These are phyloP conservation scores for Clausena lansium DNA, from an alignment of 345 rosid genomes.

Conservation along the genomic window DNA sequence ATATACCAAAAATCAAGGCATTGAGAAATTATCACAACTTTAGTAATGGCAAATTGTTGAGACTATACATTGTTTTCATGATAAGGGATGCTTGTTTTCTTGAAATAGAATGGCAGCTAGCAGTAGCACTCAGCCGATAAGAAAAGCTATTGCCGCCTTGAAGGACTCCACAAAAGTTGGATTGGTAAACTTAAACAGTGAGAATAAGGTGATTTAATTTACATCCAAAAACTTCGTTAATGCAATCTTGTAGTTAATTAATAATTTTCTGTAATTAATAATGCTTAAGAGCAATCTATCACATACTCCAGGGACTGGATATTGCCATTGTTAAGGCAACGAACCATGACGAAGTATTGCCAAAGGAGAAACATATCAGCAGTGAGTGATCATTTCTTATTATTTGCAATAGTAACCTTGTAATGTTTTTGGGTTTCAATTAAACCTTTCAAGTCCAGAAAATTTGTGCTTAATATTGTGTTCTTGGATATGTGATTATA, in stretches of 20 bases:
- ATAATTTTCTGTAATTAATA: too few relatives aligned
- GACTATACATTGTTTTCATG: neutral
- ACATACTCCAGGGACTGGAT: slow-evolving; percentile 15
- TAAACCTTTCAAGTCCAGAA: too few relatives aligned
- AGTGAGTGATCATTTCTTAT: slow-evolving; percentile 25
- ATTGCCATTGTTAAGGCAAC: slow-evolving; percentile 48
- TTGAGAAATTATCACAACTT: too few relatives aligned
- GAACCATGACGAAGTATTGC: slow-evolving; percentile 28
- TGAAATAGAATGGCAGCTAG: slow-evolving; percentile 37
- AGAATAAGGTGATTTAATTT: slow-evolving; percentile 27
- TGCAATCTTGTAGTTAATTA: too few relatives aligned
- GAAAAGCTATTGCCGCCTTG: slow-evolving; percentile 36
- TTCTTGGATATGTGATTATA: too few relatives aligned
- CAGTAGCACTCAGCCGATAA: slow-evolving; percentile 24
- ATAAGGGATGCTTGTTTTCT: neutral
- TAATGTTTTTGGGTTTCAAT: neutral
- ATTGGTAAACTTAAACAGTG: slow-evolving; percentile 34
- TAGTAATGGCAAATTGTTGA: neutral
- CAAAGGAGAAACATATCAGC: slow-evolving; percentile 40
- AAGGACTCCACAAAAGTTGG: slow-evolving; percentile 44
- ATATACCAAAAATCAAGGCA: too few relatives aligned
- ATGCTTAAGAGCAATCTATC: too few relatives aligned
- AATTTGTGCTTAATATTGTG: too few relatives aligned
- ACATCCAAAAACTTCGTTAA: neutral
- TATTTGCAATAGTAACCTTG: neutral